Conservation (phyloP, 2,329 filamentous ascomycete species). For the Fusarium sp. region DNA sequence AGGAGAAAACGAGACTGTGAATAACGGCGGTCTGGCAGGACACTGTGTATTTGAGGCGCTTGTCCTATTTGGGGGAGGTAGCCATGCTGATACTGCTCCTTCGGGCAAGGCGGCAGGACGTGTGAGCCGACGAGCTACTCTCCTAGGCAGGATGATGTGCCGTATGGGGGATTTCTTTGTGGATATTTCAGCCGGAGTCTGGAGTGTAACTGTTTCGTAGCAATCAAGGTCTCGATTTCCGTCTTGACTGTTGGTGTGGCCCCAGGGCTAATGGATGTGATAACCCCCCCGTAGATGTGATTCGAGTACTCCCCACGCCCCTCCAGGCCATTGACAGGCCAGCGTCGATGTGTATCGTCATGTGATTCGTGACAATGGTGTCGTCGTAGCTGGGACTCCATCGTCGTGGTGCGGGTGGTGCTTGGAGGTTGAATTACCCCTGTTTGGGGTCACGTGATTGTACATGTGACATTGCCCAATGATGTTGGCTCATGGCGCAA, state of each 20-base stretch:
- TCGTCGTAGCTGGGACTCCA: constrained; percentile 19
- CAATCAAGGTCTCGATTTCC: constrained; percentile 39
- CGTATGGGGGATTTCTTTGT: constrained; percentile 34
- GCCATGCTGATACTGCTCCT: constrained; percentile 43
- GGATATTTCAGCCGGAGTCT: constrained; percentile 34
- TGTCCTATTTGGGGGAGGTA: constrained; percentile 47
- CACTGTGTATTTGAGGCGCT: constrained; percentile 43
- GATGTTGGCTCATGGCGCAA: not conserved
- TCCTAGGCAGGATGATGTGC: constrained; percentile 35
- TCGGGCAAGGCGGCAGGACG: constrained; percentile 41
- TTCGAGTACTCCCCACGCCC: constrained; percentile 32
- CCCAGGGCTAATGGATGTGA: constrained; percentile 37
- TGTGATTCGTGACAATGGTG: constrained; percentile 35
- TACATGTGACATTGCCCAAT: constrained; percentile 21
- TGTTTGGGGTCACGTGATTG: constrained; percentile 31
- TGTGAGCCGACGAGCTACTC: constrained; percentile 30
- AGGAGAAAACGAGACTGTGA: constrained; percentile 28
- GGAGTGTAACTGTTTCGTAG: constrained; percentile 42
- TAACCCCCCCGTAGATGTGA: constrained; percentile 43
- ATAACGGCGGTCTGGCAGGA: constrained; percentile 28
- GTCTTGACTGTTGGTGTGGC: constrained; percentile 24
- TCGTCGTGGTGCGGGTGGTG: constrained; percentile 11
- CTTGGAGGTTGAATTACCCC: constrained; percentile 34
- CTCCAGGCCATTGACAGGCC: constrained; percentile 23
- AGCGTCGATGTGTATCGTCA: constrained; percentile 27